Evolutionary conservation across 257 asterid species (phyloP), one percentile per base, ranked within the genome.

Genomic region (Handroanthus guayacan): DNA sequence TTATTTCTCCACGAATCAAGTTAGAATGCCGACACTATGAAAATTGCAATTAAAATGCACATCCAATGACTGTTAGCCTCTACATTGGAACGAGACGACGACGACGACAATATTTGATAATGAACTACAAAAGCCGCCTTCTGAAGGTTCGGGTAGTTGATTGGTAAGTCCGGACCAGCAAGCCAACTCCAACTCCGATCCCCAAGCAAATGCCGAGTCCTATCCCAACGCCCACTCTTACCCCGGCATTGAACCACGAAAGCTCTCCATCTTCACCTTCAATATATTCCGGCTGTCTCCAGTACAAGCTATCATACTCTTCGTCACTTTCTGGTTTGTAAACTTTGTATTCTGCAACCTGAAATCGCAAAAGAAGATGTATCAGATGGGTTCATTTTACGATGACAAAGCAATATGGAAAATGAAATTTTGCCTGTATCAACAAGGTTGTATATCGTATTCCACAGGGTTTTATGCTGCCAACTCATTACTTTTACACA

Each of bases 221-320:
- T 60, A 86, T 79, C 13, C 90, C 90, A 45, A 86, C 90, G 6
- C 90, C 90, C 31, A 86, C 90, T 47, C 88, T 78, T 10, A 86
- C 90, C 5, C 90, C 90, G 8, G 90, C 86, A 68, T 84, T 84
- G 74, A 87, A 84, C 91, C 91, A 82, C 18, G 87, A 80, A 34
- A 84, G 66, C 64, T 87, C 89, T 16, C 87, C 88, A 54, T 84
- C 89, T 81, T 84, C 91, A 11, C 80, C 83, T 74, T 72, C 85
- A 5, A 67, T 68, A 11, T 61, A 73, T 54, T 73, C 80, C 6
- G 77, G 67, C 34, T 39, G 58, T 52, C 79, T 77, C 80, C 79
- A 72, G 74, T 68, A 77, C 43, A 77, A 1, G 34, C 56, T 56
- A 36, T 75, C 67, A 17, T 41, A 73, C 68, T 73, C 82, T 72